Evolutionary conservation across 768 basidiomycete genomes (phyloP).

Genomic region (Multifurca ochricompacta): DNA sequence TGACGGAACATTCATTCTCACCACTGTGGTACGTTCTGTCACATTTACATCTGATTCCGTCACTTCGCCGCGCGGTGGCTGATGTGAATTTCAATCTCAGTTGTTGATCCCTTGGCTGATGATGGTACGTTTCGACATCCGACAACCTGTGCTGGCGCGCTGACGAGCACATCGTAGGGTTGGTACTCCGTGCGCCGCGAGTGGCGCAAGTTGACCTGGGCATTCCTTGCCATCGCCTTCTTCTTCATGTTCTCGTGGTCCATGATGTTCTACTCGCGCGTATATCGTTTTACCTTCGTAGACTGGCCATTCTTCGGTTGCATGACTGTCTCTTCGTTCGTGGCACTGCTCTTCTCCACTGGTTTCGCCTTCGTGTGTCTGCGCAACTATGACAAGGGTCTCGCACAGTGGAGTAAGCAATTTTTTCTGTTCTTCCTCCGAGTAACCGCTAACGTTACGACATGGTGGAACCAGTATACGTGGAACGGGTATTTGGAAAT

Average conservation of each 20-base stretch:
- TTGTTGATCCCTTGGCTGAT: slow-evolving; percentile 45
- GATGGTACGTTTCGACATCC: slow-evolving; percentile 30
- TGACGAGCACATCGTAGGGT: slow-evolving; percentile 31
- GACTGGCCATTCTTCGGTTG: slow-evolving; percentile 46
- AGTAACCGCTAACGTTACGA: not conserved
- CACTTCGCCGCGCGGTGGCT: not conserved
- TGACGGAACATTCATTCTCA: slow-evolving; percentile 37
- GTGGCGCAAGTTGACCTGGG: slow-evolving; percentile 32
- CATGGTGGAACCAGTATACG: slow-evolving; percentile 5
- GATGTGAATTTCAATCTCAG: slow-evolving; percentile 23
- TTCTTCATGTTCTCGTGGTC: slow-evolving; percentile 27
- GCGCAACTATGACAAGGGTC: slow-evolving; percentile 46
- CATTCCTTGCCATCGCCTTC: slow-evolving; percentile 38
- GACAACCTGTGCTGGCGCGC: not conserved
- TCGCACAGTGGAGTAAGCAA: slow-evolving; percentile 46
- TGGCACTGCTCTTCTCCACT: slow-evolving; percentile 31
- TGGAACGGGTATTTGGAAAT: not conserved
- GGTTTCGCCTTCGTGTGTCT: slow-evolving; percentile 43
- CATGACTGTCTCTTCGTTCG: slow-evolving; percentile 37
- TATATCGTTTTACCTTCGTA: slow-evolving; percentile 27
- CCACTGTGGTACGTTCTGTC: slow-evolving; percentile 38
- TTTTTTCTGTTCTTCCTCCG: not conserved
- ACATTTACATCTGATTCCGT: slow-evolving; percentile 19
- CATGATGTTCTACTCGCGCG: slow-evolving; percentile 25
- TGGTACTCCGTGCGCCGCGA: slow-evolving; percentile 48